Conservation (phyloP, 2,329 filamentous ascomycete species). For the Alternaria novae-zelandiae region DNA sequence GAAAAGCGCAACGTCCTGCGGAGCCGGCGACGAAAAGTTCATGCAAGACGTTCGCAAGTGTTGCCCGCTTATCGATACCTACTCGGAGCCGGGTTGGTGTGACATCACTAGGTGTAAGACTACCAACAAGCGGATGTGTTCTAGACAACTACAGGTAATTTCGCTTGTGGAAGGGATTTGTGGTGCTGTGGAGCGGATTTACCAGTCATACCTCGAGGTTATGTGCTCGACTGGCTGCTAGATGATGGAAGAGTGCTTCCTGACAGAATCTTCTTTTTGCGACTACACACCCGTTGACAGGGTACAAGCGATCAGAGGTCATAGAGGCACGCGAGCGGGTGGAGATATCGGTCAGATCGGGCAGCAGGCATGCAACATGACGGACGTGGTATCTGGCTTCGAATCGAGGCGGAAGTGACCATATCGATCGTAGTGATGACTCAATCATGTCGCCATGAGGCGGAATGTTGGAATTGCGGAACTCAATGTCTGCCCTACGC, state of each 20-base stretch:
- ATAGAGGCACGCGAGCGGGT: neutral
- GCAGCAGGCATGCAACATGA: neutral
- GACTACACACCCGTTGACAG: neutral
- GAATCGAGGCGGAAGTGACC: neutral
- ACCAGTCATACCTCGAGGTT: neutral
- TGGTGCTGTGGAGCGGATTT: neutral
- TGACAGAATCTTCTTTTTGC: neutral
- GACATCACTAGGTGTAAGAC: slow-evolving; percentile 10
- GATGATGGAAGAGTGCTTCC: neutral
- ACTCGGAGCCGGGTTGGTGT: slow-evolving; percentile 1
- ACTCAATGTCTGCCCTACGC: neutral
- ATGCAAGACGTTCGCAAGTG: slow-evolving; percentile 5
- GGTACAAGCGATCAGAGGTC: neutral
- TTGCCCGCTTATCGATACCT: slow-evolving; percentile 17
- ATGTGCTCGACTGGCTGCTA: neutral
- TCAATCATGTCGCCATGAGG: neutral
- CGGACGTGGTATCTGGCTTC: neutral
- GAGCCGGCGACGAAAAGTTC: neutral
- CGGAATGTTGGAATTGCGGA: neutral
- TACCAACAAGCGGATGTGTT: neutral
- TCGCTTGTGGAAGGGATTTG: slow-evolving; percentile 10
- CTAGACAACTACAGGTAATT: slow-evolving; percentile 10
- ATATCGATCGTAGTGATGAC: neutral
- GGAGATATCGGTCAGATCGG: slow-evolving; percentile 3
- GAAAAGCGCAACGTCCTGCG: neutral